Conservation (phyloP, 768 basidiomycete species). For the Xanthoconium stramineum region DNA sequence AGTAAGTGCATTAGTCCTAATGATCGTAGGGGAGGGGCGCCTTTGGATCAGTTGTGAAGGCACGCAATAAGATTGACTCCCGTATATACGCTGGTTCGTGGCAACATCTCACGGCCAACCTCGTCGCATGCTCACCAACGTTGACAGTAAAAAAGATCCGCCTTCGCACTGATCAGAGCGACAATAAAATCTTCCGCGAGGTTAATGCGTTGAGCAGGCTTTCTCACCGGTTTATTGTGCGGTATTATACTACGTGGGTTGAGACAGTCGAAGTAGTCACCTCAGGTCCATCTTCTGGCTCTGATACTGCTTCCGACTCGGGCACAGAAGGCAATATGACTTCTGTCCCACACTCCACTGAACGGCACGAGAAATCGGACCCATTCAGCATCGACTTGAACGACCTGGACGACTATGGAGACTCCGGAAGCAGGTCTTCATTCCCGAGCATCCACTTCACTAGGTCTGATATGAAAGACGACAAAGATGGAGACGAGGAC, state of each 20-base stretch:
- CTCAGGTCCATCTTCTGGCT: conserved; percentile 46
- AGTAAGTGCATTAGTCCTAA: neutral
- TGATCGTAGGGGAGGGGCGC: conserved; percentile 72
- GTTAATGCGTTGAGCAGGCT: conserved; percentile 86
- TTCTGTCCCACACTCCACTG: conserved; percentile 47
- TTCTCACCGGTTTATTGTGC: conserved; percentile 86
- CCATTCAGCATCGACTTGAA: conserved; percentile 65
- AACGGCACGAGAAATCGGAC: conserved; percentile 45
- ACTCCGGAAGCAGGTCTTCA: conserved; percentile 47
- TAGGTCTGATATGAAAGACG: conserved; percentile 38
- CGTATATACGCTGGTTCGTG: conserved; percentile 75
- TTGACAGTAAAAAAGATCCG: conserved; percentile 82
- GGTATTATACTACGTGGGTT: conserved; percentile 92
- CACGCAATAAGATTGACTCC: conserved; percentile 81
- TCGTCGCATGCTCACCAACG: neutral
- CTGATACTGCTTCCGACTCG: conserved; percentile 36
- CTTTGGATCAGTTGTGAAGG: conserved; percentile 95
- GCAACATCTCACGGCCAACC: neutral
- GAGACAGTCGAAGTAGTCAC: conserved; percentile 59
- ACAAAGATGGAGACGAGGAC: conserved; percentile 34
- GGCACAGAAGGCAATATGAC: conserved; percentile 49
- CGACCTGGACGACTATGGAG: conserved; percentile 58
- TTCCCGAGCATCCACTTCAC: conserved; percentile 89
- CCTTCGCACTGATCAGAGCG: conserved; percentile 71
- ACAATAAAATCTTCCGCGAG: conserved; percentile 86